Conservation (phyloP, 495 filamentous ascomycete genomes). For the Podospora pseudopauciseta region DNA sequence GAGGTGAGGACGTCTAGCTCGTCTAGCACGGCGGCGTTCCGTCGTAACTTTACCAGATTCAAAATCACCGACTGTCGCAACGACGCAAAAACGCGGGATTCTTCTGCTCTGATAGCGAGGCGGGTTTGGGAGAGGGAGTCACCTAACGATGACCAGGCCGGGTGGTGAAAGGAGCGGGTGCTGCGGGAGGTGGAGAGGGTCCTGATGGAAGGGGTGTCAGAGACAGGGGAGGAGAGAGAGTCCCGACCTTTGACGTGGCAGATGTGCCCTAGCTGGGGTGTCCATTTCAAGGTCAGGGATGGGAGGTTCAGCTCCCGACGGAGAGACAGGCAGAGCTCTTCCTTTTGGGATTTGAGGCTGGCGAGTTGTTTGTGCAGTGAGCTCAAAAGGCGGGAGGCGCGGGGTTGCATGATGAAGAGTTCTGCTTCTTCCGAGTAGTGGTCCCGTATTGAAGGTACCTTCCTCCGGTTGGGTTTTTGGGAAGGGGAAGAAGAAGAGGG, state of each 20-base stretch:
- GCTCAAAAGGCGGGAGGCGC: conserved; percentile 63
- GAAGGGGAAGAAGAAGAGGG: conserved; percentile 18
- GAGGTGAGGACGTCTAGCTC: conserved; percentile 86
- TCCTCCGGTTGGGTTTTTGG: conserved; percentile 38
- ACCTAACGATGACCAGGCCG: conserved; percentile 80
- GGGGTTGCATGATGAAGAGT: conserved; percentile 81
- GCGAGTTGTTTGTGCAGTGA: conserved; percentile 64
- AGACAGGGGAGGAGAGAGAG: background rate
- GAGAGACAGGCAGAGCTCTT: conserved; percentile 55
- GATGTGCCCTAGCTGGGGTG: conserved; percentile 77
- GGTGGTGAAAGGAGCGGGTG: conserved; percentile 78
- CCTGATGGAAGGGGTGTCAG: conserved; percentile 53
- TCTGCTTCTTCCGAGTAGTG: conserved; percentile 56
- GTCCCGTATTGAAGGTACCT: conserved; percentile 39
- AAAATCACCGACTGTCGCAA: conserved; percentile 71
- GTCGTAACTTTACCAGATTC: conserved; percentile 76
- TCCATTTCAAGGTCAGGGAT: conserved; percentile 75
- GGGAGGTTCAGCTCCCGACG: conserved; percentile 48
- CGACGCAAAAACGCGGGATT: conserved; percentile 65
- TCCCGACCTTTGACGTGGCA: conserved; percentile 89
- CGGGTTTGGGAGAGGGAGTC: conserved; percentile 66
- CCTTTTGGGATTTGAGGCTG: conserved; percentile 54
- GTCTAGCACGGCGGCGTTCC: conserved; percentile 84
- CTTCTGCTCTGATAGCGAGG: conserved; percentile 72
- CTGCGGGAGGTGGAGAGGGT: conserved; percentile 74